These are phyloP conservation scores for Vigna reflexopilosa DNA, from an alignment of 306 rosid species.

Conservation along the genomic window DNA sequence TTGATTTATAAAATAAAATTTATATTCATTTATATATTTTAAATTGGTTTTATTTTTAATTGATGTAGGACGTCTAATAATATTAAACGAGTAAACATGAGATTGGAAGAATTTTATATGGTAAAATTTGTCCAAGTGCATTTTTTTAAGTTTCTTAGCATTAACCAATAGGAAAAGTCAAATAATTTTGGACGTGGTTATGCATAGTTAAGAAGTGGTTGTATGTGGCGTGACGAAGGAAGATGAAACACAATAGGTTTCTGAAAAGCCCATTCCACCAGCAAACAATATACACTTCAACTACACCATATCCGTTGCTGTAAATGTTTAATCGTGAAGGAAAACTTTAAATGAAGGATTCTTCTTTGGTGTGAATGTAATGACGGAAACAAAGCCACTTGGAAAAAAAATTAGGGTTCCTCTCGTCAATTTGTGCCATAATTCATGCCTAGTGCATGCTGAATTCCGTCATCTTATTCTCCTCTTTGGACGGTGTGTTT, in stretches of 20 bases:
- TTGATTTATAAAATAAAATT: no score
- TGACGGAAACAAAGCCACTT: conserved; percentile 43
- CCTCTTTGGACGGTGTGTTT: conserved; percentile 23
- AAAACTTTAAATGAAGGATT: conserved; percentile 33
- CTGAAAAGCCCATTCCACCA: conserved; percentile 41
- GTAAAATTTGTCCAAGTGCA: no score
- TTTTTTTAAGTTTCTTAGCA: not conserved
- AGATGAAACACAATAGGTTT: conserved; percentile 32
- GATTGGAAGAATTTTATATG: no score
- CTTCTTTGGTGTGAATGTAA: conserved; percentile 41
- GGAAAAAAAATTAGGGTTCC: conserved; percentile 11
- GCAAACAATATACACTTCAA: conserved; percentile 20
- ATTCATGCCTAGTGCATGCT: conserved; percentile 46
- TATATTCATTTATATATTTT: no score
- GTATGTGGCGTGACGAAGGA: conserved; percentile 25
- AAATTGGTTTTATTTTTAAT: no score
- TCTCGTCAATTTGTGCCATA: conserved; percentile 39
- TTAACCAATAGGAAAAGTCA: not conserved
- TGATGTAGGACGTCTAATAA: rapidly evolving
- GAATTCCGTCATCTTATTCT: conserved; percentile 22
- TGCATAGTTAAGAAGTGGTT: conserved; percentile 13
- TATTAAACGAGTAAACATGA: no score
- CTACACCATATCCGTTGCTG: not conserved
- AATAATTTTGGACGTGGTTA: conserved; percentile 32
- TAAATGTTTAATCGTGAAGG: conserved; percentile 12